A percentile compares a stretch with the other conserved stretches of the same genome.
Evolutionary conservation across 495 filamentous ascomycete genomes (phyloP).

Genomic region (Margaritispora aquatica): DNA sequence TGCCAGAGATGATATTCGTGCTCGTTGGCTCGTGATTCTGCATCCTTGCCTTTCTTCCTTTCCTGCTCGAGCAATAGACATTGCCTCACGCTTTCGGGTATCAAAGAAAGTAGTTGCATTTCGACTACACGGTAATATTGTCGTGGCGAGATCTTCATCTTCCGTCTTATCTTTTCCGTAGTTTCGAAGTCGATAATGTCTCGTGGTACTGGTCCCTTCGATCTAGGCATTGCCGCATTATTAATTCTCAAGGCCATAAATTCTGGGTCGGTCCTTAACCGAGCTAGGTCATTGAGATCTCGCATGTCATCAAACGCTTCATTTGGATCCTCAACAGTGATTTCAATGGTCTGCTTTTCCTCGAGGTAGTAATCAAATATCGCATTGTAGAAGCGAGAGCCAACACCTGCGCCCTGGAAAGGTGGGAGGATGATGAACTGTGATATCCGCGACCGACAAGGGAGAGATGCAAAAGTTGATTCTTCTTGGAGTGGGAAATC

Average conservation of each 20-base stretch:
- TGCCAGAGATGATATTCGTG: slow-evolving; percentile 74
- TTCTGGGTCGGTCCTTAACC: slow-evolving; percentile 48
- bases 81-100: slow-evolving; percentile 57
- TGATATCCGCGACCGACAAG: slow-evolving; percentile 71
- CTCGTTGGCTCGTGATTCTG: slow-evolving; percentile 42
- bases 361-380: slow-evolving; percentile 62
- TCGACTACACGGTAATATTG: slow-evolving; percentile 85
- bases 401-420: slow-evolving; percentile 74
- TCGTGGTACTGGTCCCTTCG: slow-evolving; percentile 48
- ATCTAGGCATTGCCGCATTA: slow-evolving; percentile 29
- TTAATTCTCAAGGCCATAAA: slow-evolving; percentile 50
- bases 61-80: slow-evolving; percentile 27
- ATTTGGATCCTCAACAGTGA: slow-evolving; percentile 95
- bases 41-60: slow-evolving; percentile 17
- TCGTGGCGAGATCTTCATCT: slow-evolving; percentile 73
- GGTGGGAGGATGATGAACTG: slow-evolving; percentile 92
- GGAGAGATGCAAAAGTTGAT: slow-evolving; percentile 30
- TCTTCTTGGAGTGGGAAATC: slow-evolving; percentile 37
- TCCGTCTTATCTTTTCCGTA: slow-evolving; percentile 53
- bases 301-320: slow-evolving; percentile 89
- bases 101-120: slow-evolving; percentile 75
- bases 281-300: slow-evolving; percentile 72
- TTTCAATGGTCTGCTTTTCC: slow-evolving; percentile 60
- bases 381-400: slow-evolving; percentile 70
- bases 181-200: slow-evolving; percentile 55